Evolutionary conservation across 116 monocot genomes (phyloP).

Genomic region (Zostera marina): DNA sequence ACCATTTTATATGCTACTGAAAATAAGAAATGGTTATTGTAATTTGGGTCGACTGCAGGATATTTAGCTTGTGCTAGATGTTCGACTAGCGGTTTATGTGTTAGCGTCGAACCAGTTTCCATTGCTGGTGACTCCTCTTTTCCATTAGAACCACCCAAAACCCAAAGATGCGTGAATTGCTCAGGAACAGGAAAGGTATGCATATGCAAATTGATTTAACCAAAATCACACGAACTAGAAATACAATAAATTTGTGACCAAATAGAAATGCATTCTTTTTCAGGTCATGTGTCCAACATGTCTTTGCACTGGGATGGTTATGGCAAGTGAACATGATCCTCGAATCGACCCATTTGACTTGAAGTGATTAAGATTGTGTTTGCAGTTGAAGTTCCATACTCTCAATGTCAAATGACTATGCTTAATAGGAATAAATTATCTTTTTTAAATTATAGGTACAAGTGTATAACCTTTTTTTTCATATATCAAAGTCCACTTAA

Average conservation of each 20-base stretch:
- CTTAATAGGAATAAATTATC: no score
- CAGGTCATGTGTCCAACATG: conserved; percentile 95
- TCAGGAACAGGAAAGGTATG: conserved; percentile 76
- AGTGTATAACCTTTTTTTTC: no score
- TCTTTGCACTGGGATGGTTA: conserved; percentile 78
- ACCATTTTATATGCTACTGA: not conserved
- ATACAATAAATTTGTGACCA: not conserved
- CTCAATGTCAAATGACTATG: no score
- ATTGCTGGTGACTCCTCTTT: conserved; percentile 15
- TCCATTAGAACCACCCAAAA: conserved; percentile 36
- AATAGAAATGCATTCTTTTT: not conserved
- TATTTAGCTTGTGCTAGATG: conserved; percentile 81
- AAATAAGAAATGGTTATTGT: not conserved
- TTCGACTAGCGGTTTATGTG: conserved; percentile 42
- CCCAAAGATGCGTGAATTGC: conserved; percentile 56
- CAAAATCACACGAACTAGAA: not conserved
- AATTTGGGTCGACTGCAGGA: conserved; percentile 16
- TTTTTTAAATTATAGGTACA: no score
- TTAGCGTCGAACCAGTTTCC: conserved; percentile 31
- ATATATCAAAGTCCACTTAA: no score
- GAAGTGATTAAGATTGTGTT: not conserved
- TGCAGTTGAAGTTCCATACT: no score
- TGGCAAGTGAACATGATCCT: conserved; percentile 93
- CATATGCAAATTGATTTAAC: not conserved
- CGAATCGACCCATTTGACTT: conserved; percentile 84